phyloP scores from a whole-genome alignment of 2,329 filamentous ascomycete species.

The Colletotrichum coccodes region DNA sequence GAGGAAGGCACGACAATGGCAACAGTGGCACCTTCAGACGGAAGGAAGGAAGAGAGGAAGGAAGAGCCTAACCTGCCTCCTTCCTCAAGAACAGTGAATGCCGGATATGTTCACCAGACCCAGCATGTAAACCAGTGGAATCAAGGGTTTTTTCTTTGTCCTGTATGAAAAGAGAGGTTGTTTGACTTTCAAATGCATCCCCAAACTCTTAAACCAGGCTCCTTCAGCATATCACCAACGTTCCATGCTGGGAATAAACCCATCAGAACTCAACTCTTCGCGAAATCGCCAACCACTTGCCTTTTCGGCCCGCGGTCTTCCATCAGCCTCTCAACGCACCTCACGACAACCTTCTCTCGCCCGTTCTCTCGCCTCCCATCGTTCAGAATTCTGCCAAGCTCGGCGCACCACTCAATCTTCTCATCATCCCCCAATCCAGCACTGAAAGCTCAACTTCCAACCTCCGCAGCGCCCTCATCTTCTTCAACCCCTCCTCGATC shows the following conservation, averaged over 20 bases:
- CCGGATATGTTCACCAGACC: neutral
- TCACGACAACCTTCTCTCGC: conserved; percentile 35
- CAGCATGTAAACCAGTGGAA: too few species aligned
- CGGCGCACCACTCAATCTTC: conserved; percentile 49
- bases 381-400: conserved; percentile 43
- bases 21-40: neutral
- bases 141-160: too few species aligned
- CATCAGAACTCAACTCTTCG: neutral
- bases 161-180: neutral
- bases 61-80: neutral
- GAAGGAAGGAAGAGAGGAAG: neutral
- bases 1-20: neutral
- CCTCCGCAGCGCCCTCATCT: conserved; percentile 43
- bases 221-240: neutral
- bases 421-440: conserved; percentile 41
- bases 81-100: neutral
- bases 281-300: neutral
- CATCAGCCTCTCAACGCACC: conserved; percentile 38
- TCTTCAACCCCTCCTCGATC: conserved; percentile 46
- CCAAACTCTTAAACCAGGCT: neutral
- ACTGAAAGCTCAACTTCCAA: conserved; percentile 54
- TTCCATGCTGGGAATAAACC: neutral
- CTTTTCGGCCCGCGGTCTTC: conserved; percentile 14
- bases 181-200: neutral
- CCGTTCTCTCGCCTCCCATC: conserved; percentile 12